Evolutionary conservation across 257 asterid species (phyloP).

Genomic region (Scutellaria galericulata): DNA sequence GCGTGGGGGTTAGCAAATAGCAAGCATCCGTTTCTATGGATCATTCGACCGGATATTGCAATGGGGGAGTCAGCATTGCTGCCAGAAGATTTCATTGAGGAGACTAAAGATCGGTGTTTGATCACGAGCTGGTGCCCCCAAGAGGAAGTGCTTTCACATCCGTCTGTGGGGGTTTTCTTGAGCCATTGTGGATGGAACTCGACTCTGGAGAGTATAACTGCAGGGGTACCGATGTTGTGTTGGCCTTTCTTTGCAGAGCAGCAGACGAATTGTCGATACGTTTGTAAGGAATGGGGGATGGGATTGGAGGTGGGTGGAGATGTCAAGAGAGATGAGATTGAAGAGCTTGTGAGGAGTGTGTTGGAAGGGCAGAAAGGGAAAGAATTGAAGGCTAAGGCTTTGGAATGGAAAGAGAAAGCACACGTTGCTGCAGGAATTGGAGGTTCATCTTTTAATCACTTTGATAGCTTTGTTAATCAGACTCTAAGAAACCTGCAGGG

Average conservation of each 20-base stretch:
- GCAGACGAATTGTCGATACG: constrained; percentile 45
- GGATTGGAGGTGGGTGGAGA: constrained; percentile 42
- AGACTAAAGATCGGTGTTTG: constrained; percentile 43
- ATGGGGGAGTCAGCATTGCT: constrained; percentile 38
- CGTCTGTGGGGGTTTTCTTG: constrained; percentile 42
- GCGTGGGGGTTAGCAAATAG: constrained; percentile 60
- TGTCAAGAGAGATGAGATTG: constrained; percentile 43
- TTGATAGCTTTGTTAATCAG: constrained; percentile 35
- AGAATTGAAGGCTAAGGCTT: constrained; percentile 37
- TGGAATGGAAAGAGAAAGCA: constrained; percentile 49
- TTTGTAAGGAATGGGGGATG: constrained; percentile 45
- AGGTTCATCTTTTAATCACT: constrained; percentile 39
- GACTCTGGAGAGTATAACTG: constrained; percentile 35
- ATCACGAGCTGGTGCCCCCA: constrained; percentile 50
- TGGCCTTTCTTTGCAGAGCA: constrained; percentile 61
- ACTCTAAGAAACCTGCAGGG: background rate
- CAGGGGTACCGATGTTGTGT: constrained; percentile 47
- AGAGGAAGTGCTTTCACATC: constrained; percentile 44
- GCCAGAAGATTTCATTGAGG: constrained; percentile 45
- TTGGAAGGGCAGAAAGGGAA: constrained; percentile 45
- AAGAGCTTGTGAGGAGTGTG: constrained; percentile 38
- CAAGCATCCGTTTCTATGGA: constrained; percentile 51
- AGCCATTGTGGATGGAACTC: constrained; percentile 61
- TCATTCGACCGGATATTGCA: constrained; percentile 46
- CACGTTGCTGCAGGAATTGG: constrained; percentile 32